Percentiles rank a stretch among this genome's conserved stretches.
Conservation (phyloP, 176 grass and related monocot genomes). For the Alloteropsis semialata region DNA sequence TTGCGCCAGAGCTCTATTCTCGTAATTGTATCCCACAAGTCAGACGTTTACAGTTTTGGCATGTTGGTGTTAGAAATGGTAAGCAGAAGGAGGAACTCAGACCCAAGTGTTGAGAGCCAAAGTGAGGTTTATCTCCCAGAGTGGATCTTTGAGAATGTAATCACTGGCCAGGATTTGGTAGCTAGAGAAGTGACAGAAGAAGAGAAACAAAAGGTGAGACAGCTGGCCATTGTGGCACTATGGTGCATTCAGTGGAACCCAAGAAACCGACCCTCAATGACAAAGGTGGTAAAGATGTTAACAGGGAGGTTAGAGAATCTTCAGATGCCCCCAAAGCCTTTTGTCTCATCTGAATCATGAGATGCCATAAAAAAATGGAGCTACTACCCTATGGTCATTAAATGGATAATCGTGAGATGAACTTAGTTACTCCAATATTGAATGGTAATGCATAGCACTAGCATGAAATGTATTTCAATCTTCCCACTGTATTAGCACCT, state of each 20-base stretch:
- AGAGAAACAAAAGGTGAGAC: constrained; percentile 30
- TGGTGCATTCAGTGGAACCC: constrained; percentile 68
- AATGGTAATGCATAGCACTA: background rate
- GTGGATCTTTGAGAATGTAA: constrained; percentile 36
- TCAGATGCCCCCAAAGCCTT: constrained; percentile 42
- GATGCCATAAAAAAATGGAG: background rate
- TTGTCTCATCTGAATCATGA: constrained; percentile 22
- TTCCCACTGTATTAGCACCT: background rate
- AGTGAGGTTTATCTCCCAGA: constrained; percentile 47
- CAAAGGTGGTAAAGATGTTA: constrained; percentile 49
- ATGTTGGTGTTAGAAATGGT: constrained; percentile 51
- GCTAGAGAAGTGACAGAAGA: background rate
- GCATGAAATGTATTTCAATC: background rate
- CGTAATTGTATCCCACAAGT: constrained; percentile 31
- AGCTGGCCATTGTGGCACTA: constrained; percentile 42
- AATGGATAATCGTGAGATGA: background rate
- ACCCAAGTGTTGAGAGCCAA: constrained; percentile 29
- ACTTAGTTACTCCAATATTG: background rate
- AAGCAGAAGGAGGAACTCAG: constrained; percentile 44
- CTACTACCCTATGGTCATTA: background rate
- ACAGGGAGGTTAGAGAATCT: constrained; percentile 35
- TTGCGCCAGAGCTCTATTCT: constrained; percentile 34
- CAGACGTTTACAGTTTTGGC: constrained; percentile 45
- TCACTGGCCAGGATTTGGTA: constrained; percentile 3
- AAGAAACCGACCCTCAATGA: constrained; percentile 39